Evolutionary conservation across 2,329 filamentous ascomycete genomes (phyloP).

Genomic region (Talaromyces islandicus): DNA sequence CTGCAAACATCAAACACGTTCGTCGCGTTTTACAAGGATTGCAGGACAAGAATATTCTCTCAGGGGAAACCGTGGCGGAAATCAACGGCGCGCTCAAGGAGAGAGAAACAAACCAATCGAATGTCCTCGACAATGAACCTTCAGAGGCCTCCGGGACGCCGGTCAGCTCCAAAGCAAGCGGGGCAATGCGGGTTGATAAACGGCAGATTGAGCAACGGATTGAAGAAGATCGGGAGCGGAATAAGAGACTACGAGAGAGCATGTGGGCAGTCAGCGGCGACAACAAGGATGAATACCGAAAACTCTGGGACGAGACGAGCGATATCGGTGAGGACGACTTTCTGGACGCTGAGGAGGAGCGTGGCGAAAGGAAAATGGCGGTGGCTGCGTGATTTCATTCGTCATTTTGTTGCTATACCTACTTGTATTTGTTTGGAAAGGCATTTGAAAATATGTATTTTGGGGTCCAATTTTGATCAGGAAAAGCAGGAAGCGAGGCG

Average conservation of each 20-base stretch:
- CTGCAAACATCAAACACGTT: conserved; percentile 90
- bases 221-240: conserved; percentile 90
- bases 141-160: conserved; percentile 27
- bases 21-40: conserved; percentile 71
- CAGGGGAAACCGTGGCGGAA: conserved; percentile 67
- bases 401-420: background rate
- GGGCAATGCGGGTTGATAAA: conserved; percentile 60
- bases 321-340: conserved; percentile 85
- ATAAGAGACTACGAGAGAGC: conserved; percentile 84
- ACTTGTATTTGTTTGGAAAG: background rate
- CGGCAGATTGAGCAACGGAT: conserved; percentile 91
- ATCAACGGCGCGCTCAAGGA: conserved; percentile 80
- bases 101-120: conserved; percentile 60
- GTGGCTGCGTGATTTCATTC: conserved; percentile 18
- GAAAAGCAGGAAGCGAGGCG: background rate
- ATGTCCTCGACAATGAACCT: conserved; percentile 46
- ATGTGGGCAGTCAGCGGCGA: conserved; percentile 80
- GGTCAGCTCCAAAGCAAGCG: conserved; percentile 26
- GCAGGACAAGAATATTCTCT: conserved; percentile 64
- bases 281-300: conserved; percentile 66
- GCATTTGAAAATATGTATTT: background rate
- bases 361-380: conserved; percentile 44
- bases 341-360: conserved; percentile 69
- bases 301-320: conserved; percentile 80
- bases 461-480: background rate